Evolutionary conservation across 495 filamentous ascomycete genomes (phyloP).

Genomic region (Podospora sp.): DNA sequence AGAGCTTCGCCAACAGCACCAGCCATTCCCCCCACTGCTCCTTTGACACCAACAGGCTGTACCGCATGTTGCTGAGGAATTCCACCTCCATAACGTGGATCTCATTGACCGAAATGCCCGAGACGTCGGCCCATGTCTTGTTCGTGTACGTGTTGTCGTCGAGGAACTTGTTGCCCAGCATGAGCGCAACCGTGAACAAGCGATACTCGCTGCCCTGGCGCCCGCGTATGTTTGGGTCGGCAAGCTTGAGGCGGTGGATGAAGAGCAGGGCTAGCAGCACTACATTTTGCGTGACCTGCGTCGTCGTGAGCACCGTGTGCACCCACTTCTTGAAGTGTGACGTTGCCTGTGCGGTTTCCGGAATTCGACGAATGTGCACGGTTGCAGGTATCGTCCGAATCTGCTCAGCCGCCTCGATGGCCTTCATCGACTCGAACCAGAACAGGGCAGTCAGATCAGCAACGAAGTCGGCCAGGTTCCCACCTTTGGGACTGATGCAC

Average conservation of each 20-base stretch:
- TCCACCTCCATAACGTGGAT: slow-evolving; percentile 99
- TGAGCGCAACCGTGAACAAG: slow-evolving; percentile 93
- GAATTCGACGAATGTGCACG: slow-evolving; percentile 55
- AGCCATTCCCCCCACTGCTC: slow-evolving; percentile 91
- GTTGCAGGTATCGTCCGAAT: slow-evolving; percentile 48
- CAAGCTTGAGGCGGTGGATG: slow-evolving; percentile 88
- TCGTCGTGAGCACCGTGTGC: slow-evolving; percentile 83
- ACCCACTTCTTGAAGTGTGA: slow-evolving; percentile 93
- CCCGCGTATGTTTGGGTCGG: slow-evolving; percentile 83
- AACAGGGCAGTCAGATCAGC: slow-evolving; percentile 96
- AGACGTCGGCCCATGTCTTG: slow-evolving; percentile 99
- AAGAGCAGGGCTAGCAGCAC: slow-evolving; percentile 89
- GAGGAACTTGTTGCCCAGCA: slow-evolving; percentile 98
- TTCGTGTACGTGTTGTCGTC: slow-evolving; percentile 99
- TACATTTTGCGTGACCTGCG: slow-evolving; percentile 96
- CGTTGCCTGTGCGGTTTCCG: slow-evolving; percentile 72
- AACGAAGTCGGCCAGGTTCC: slow-evolving; percentile 78
- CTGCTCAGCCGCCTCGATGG: slow-evolving; percentile 72
- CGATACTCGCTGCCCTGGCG: slow-evolving; percentile 93
- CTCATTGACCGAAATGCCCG: slow-evolving; percentile 88
- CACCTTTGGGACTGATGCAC: slow-evolving; percentile 72
- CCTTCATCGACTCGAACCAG: slow-evolving; percentile 92
- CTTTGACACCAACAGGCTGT: slow-evolving; percentile 80
- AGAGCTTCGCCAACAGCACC: slow-evolving; percentile 73
- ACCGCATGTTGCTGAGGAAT: slow-evolving; percentile 98